These are phyloP conservation scores for Hypoxylon lenormandii DNA, from an alignment of 495 filamentous ascomycete species.

Conservation along the genomic window DNA sequence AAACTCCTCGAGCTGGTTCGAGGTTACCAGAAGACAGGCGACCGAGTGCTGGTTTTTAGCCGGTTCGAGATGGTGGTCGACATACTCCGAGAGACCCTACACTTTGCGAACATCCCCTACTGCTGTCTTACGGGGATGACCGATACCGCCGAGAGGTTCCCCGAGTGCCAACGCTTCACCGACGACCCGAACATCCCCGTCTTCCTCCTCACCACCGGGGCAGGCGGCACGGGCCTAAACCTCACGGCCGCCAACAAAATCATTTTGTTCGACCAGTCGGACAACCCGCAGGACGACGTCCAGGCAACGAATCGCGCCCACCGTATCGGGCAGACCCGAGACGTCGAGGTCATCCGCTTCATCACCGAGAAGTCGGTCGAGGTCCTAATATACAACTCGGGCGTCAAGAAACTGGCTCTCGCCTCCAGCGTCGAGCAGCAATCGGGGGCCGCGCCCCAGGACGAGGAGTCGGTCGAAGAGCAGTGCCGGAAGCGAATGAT, in stretches of 20 bases:
- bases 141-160: conserved; percentile 82
- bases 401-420: conserved; percentile 90
- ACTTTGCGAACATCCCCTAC: conserved; percentile 77
- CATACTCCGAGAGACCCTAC: conserved; percentile 84
- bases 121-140: conserved; percentile 88
- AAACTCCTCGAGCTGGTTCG: conserved; percentile 78
- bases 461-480: conserved; percentile 47
- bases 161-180: conserved; percentile 86
- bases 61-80: conserved; percentile 93
- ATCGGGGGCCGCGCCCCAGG: conserved; percentile 46
- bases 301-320: conserved; percentile 98
- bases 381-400: conserved; percentile 88
- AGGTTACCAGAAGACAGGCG: conserved; percentile 81
- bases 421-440: conserved; percentile 77
- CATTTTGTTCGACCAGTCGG: conserved; percentile 92
- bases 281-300: conserved; percentile 96
- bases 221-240: conserved; percentile 95
- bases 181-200: conserved; percentile 81
- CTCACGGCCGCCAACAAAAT: conserved; percentile 95
- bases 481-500: conserved; percentile 49
- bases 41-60: conserved; percentile 87
- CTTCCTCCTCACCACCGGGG: conserved; percentile 91
- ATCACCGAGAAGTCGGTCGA: conserved; percentile 88
- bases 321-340: conserved; percentile 87
- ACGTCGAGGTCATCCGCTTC: conserved; percentile 85